Evolutionary conservation across 192 early-diverging fungal genomes (phyloP), one percentile per base, ranked within the genome.

Genomic region (Dissophora ornata): DNA sequence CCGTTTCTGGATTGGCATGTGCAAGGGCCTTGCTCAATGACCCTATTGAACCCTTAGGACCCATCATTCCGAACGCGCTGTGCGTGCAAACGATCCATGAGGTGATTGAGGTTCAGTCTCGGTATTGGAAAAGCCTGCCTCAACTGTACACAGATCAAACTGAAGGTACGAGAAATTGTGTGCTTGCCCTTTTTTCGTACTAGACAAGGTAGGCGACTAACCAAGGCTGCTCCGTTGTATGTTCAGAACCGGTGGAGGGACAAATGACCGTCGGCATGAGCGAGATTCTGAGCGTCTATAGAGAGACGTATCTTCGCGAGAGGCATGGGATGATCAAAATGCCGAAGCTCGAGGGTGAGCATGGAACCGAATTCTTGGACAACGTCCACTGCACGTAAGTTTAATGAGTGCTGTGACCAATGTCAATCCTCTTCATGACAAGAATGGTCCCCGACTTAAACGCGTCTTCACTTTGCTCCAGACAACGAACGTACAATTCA

Each of bases 1-100:
- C 93, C 2, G 79, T 87, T 9, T 95, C 93, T 7, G 87, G 93
- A 8, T 67, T 89, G 32, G 95, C 90, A 0, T 96, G 94, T 69
- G 89, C 88, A 49, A 81, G 84, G 57, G 87, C 88, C 15, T 81
- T 98, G 25, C 69, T 96, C 21, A 89, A 86, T 9, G 84, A 94
- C 45, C 65, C 82, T 15, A 83, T 82, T n/a, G 68, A 57, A 16
- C 64, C 67, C 29, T 53, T 88, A 28, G 60, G 40, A 18, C 62
- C 67, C 3, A 71, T 83, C 26, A 50, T n/a, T 10, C 87, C 87
- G 9, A 83, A 70, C 13, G 48, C 66, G 19, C 36, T 59, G 8
- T 84, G 83, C 50, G 62, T 82, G 7, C 80, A 88, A 22, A 83
- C 83, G 6, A 71, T 88, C 22, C 57, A 78, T 52, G 49, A 79